Evolutionary conservation across 495 filamentous ascomycete species (phyloP), one percentile per base, ranked within the genome.

Genomic region (Astrothelium macrocarpum): DNA sequence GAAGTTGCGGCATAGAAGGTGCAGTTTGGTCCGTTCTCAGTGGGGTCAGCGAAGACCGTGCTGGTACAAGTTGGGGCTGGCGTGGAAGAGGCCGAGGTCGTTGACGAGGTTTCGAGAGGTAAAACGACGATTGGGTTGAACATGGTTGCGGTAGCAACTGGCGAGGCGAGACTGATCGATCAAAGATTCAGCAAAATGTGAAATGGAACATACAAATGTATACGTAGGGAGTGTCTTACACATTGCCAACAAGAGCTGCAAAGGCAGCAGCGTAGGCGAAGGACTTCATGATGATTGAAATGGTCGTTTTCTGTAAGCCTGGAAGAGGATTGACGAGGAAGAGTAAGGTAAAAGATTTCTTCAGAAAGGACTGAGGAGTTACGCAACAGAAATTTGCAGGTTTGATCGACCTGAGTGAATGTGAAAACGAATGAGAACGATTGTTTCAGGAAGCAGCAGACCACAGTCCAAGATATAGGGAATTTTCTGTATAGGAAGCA

Each of bases 1-100:
- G 53, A 39, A 14, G 68, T 70, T 9, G 59, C 34, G 18, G 43
- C 43, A 29, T 62, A 63, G 53, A 62, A 59, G 20, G 63, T 67
- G 63, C 68, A 70, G 61, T 61, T 23, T 3, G 32, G 59, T 10
- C 67, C 56, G 26, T 64, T 26, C 23, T 26, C 7, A 1, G 68
- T 28, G 0, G 65, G 63, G 31, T 36, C 5, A 23, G 60, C 59
- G 16, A 67, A 53, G 12, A 65, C 28, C 9, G 60, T 59, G 23
- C 32, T 64, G 10, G 58, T 67, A 32, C 68, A 70, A 11, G 64
- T 64, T 16, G 64, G 14, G 18, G 25, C n/a, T 25, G 56, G 14
- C 18, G 56, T 32, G 62, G 62, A 9, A 53, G 32, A 31, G 34
- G 63, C 18, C n/a, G 63, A 56, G 23, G 49, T 29, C 10, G 4